Base-by-base conservation (phyloP, 2,329 filamentous ascomycete species). In the Sphaceloma murrayae region DNA sequence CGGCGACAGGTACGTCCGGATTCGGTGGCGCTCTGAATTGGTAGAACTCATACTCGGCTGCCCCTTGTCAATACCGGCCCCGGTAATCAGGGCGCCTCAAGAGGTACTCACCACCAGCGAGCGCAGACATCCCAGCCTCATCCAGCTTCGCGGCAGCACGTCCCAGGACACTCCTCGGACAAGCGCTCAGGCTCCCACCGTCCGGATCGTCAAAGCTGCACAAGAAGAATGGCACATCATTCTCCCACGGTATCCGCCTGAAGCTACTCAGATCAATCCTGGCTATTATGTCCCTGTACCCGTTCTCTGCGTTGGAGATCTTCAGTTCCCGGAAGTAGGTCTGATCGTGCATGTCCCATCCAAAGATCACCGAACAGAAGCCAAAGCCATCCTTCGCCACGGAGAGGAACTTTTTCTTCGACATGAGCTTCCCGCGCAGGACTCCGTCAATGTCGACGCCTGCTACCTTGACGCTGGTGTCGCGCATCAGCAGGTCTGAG, bases 331-430 rank as follows among this genome's bases (percentile, higher is more conserved):
- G 78, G 61, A 85, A 80, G 63, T 94, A 95, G 8, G 85, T 93
- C 67, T 78, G 73, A 58, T 95, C 88, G 64, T 95, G 87, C 85
- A 94, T 94, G 64, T 95, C 87, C 88, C 88, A 94, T 60, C 88
- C 87, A 57, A 94, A 94, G 52, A 94, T 78, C 53, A 94, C 86
- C 14, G 84, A 91, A 69, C 88, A 94, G 70, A 94, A 94, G 44
- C 87, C 88, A 55, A 94, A 94, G 42, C 87, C 88, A 33, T 78
- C 74, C 31, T 75, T 65, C n/a, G 80, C 81, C 43, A 94, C 75
- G 21, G 83, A 85, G 27, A 94, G 69, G 63, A 95, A 94, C 67
- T 95, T 94, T 60, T 81, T 82, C 72, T 94, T 94, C 55, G 85
- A 85, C 65, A 94, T 79, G 49, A 94, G 74, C 67, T 95, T 95